These are phyloP conservation scores for Penicillium simplicissimum DNA, from an alignment of 495 filamentous ascomycete genomes.

Conservation along the genomic window DNA sequence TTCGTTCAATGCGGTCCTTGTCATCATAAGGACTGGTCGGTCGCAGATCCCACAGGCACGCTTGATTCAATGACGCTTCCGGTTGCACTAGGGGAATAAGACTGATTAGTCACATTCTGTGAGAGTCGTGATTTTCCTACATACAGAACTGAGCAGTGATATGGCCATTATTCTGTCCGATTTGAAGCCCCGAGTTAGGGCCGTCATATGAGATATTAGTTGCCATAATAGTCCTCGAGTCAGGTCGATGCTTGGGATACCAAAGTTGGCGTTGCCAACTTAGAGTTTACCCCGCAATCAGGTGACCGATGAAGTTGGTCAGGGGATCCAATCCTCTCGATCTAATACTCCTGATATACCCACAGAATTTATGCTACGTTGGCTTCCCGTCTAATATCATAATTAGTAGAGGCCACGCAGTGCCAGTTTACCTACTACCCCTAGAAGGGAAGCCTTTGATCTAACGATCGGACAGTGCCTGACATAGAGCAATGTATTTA, in stretches of 20 bases:
- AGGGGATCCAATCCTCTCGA: neutral
- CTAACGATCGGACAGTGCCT: neutral
- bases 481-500: constrained; percentile 2
- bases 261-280: neutral
- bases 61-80: neutral
- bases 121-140: neutral
- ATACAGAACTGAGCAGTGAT: constrained; percentile 1
- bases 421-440: neutral
- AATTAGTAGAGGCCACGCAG: neutral
- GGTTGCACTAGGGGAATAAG: neutral
- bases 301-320: neutral
- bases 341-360: constrained; percentile 1
- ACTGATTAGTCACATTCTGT: neutral
- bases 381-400: neutral
- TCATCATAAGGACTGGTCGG: neutral
- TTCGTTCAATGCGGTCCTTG: neutral
- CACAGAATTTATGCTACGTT: neutral
- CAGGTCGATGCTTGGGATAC: neutral
- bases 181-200: neutral
- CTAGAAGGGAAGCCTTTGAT: neutral
- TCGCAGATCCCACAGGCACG: neutral
- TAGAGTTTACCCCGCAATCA: constrained; percentile 2
- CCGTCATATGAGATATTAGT: neutral
- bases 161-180: neutral
- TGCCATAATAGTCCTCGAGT: neutral